These are phyloP conservation scores for Entelexis sorbosivorans DNA, from an alignment of 1,139 yeast genomes.

Conservation along the genomic window DNA sequence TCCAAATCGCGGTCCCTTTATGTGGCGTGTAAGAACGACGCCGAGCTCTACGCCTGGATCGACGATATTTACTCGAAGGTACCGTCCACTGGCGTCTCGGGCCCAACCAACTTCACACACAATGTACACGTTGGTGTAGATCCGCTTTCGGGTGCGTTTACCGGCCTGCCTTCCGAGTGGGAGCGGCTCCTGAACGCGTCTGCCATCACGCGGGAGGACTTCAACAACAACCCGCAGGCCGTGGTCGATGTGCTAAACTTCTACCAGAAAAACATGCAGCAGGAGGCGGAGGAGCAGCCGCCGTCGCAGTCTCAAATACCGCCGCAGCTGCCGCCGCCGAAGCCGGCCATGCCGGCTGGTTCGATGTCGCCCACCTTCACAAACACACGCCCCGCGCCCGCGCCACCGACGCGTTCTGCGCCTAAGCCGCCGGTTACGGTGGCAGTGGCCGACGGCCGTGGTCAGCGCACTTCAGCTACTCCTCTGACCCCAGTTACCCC, in stretches of 20 bases:
- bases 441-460: neutral
- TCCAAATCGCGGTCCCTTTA: constrained; percentile 48
- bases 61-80: constrained; percentile 82
- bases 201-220: constrained; percentile 39
- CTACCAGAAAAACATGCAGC: constrained; percentile 35
- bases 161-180: constrained; percentile 40
- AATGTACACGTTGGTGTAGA: constrained; percentile 40
- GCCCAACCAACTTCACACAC: constrained; percentile 39
- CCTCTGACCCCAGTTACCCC: neutral
- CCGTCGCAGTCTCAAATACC: neutral
- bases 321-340: neutral
- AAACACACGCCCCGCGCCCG: constrained; percentile 21
- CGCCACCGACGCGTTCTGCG: constrained; percentile 16
- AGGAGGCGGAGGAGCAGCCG: neutral
- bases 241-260: constrained; percentile 85
- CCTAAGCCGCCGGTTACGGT: neutral
- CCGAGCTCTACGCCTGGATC: constrained; percentile 81
- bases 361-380: constrained; percentile 18
- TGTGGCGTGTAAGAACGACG: constrained; percentile 65
- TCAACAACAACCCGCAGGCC: constrained; percentile 38
- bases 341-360: neutral
- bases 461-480: neutral
- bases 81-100: constrained; percentile 60
- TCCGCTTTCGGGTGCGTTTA: constrained; percentile 37
- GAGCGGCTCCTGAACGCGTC: constrained; percentile 34